Conservation (phyloP, 2,329 filamentous ascomycete genomes). For the Tolypocladium guangdongense region DNA sequence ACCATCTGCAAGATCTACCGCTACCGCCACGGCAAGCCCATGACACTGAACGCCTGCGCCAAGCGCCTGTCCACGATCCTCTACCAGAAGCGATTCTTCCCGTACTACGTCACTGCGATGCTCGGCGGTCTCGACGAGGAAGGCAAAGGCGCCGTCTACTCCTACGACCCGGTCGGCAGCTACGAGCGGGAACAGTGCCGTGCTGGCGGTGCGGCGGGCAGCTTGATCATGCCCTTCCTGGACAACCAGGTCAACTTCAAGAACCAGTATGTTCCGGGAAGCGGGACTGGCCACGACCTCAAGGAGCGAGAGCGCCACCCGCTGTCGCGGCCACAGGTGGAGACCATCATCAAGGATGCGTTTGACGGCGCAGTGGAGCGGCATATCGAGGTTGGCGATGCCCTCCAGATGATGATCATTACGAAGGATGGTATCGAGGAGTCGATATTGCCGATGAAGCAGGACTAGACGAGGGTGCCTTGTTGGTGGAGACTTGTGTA, state of each 20-base stretch:
- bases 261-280: slow-evolving; percentile 90
- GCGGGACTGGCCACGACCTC: slow-evolving; percentile 71
- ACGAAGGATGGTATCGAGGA: slow-evolving; percentile 84
- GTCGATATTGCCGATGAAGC: slow-evolving; percentile 74
- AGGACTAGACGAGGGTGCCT: slow-evolving; percentile 49
- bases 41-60: slow-evolving; percentile 88
- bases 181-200: slow-evolving; percentile 97
- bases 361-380: slow-evolving; percentile 97
- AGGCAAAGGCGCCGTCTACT: slow-evolving; percentile 87
- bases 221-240: slow-evolving; percentile 96
- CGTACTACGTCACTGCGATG: slow-evolving; percentile 95
- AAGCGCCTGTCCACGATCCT: slow-evolving; percentile 91
- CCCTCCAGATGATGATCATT: slow-evolving; percentile 89
- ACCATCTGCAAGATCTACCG: slow-evolving; percentile 97
- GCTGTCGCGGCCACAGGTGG: slow-evolving; percentile 61
- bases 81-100: slow-evolving; percentile 97
- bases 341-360: slow-evolving; percentile 87
- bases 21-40: slow-evolving; percentile 94
- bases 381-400: slow-evolving; percentile 97
- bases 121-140: slow-evolving; percentile 90
- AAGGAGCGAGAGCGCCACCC: slow-evolving; percentile 60
- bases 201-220: slow-evolving; percentile 82
- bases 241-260: slow-evolving; percentile 99
- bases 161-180: slow-evolving; percentile 93
- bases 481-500: slow-evolving; percentile 15